phyloP scores from a whole-genome alignment of 306 rosid species.

The Quercus wislizeni region DNA sequence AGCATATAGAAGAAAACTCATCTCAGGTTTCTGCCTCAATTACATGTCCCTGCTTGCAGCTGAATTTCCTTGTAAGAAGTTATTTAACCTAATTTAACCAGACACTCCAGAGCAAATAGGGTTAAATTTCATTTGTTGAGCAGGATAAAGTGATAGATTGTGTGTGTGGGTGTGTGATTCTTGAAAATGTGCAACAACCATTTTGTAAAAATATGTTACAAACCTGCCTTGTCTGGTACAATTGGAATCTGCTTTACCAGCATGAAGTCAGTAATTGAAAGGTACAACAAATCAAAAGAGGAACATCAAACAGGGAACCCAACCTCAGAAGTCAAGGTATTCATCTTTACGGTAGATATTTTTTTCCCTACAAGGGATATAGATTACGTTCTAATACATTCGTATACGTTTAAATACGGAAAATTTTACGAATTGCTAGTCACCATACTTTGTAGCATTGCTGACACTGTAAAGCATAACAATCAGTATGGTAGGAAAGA shows the following conservation, averaged over 20 bases:
- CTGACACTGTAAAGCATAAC: background rate
- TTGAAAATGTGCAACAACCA: background rate
- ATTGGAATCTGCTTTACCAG: conserved; percentile 41
- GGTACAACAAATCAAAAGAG: conserved; percentile 76
- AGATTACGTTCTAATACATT: background rate
- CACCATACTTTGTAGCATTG: background rate
- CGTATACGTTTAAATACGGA: background rate
- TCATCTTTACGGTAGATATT: background rate
- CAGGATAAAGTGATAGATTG: background rate
- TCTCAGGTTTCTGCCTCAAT: background rate
- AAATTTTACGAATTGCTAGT: background rate
- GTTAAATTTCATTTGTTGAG: background rate
- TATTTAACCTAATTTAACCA: background rate
- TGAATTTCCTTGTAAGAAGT: background rate
- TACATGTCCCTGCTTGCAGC: background rate
- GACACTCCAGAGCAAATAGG: background rate
- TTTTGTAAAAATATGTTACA: background rate
- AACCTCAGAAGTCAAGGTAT: conserved; percentile 82
- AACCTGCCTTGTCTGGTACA: conserved; percentile 23
- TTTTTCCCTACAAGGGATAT: background rate
- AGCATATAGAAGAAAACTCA: background rate
- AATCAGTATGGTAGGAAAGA: background rate
- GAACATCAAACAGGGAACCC: conserved; percentile 56
- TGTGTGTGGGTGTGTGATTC: background rate
- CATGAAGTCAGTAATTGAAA: conserved; percentile 74